Conservation (phyloP, 345 rosid genomes). For the Eutrema japonicum region DNA sequence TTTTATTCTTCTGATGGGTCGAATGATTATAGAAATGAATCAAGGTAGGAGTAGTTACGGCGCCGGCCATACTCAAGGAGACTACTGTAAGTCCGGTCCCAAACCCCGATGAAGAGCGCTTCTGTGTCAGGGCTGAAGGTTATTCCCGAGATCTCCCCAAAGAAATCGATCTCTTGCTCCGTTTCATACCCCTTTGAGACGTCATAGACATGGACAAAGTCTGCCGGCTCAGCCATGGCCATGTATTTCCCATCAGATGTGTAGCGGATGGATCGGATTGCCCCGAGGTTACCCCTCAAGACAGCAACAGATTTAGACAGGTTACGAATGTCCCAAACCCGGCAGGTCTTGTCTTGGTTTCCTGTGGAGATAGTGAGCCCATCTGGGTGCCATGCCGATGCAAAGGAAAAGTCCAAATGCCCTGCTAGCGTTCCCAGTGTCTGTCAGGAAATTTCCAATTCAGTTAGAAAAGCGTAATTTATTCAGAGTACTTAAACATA, state of each 20-base stretch:
- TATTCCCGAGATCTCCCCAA: constrained; percentile 81
- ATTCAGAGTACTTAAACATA: not conserved
- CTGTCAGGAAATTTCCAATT: constrained; percentile 37
- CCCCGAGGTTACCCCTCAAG: constrained; percentile 79
- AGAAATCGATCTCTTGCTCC: constrained; percentile 82
- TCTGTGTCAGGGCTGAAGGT: constrained; percentile 80
- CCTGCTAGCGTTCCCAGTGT: constrained; percentile 53
- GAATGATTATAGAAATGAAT: constrained; percentile 47
- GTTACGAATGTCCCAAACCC: constrained; percentile 76
- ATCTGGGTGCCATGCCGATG: constrained; percentile 83
- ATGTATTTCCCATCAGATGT: constrained; percentile 69
- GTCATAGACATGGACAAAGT: constrained; percentile 79
- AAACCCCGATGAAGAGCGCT: constrained; percentile 75
- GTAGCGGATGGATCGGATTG: constrained; percentile 74
- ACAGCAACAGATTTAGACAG: constrained; percentile 62
- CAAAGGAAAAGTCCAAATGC: constrained; percentile 79
- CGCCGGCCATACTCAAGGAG: constrained; percentile 67
- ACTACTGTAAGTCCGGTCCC: constrained; percentile 93
- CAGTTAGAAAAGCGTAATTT: constrained; percentile 1
- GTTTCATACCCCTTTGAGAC: constrained; percentile 58
- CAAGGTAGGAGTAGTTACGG: constrained; percentile 63
- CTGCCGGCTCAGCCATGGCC: constrained; percentile 90
- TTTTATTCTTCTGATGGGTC: constrained; percentile 46
- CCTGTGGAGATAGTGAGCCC: constrained; percentile 78
- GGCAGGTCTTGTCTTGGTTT: constrained; percentile 80